Evolutionary conservation across 768 basidiomycete genomes (phyloP).

Genomic region (Boletus fagicola): DNA sequence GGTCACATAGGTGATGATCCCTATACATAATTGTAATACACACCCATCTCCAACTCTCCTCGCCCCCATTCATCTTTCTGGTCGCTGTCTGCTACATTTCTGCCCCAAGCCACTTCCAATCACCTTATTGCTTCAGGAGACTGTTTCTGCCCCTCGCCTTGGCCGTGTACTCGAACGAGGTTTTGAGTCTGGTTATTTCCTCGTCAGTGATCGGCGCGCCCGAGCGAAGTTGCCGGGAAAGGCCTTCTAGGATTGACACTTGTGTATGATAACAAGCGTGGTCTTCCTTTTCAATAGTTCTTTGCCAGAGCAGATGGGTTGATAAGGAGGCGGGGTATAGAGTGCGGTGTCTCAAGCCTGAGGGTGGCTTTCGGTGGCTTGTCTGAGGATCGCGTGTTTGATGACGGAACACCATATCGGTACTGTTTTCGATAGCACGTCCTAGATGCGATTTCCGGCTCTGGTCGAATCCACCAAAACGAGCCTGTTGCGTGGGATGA

Average conservation of each 20-base stretch:
- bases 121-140: constrained; percentile 37
- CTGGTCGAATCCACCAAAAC: constrained; percentile 91
- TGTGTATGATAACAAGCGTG: constrained; percentile 54
- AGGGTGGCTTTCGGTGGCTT: not conserved
- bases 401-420: constrained; percentile 94
- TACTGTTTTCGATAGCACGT: constrained; percentile 89
- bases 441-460: constrained; percentile 90
- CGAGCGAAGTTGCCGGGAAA: constrained; percentile 51
- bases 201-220: constrained; percentile 43
- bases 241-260: constrained; percentile 59
- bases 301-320: constrained; percentile 60
- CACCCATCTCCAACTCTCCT: constrained; percentile 41
- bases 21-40: constrained; percentile 8
- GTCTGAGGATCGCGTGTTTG: constrained; percentile 55
- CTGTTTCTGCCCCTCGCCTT: constrained; percentile 18
- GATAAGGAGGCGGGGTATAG: constrained; percentile 65
- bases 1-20: not conserved
- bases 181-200: constrained; percentile 54
- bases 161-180: constrained; percentile 43
- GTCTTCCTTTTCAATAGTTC: constrained; percentile 50
- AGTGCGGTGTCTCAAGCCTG: constrained; percentile 55
- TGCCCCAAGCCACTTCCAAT: constrained; percentile 45
- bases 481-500: constrained; percentile 44
- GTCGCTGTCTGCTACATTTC: constrained; percentile 19
- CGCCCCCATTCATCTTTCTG: constrained; percentile 33